A percentile compares a stretch with the other conserved stretches of the same genome.
Conservation (phyloP, 176 grass and related monocot species). For the Rhynchospora pubera region DNA sequence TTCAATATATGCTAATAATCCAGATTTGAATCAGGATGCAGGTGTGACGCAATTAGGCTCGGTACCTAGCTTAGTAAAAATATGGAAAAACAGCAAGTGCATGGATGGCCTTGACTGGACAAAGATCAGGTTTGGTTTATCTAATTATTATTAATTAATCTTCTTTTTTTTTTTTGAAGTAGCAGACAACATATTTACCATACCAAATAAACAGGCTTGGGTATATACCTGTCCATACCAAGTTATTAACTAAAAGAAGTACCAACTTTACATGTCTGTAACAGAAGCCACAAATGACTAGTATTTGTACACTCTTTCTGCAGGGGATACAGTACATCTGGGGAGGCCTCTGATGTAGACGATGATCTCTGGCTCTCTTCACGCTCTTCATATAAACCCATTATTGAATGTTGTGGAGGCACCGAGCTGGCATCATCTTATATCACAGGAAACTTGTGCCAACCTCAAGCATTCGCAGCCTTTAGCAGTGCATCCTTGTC, state of each 20-base stretch:
- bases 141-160: too few species aligned
- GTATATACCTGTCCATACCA: too few species aligned
- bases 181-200: too few species aligned
- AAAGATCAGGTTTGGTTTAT: too few species aligned
- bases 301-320: not conserved
- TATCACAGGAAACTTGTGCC: too few species aligned
- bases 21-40: slow-evolving; percentile 56
- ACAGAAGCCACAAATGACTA: not conserved
- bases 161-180: too few species aligned
- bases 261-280: too few species aligned
- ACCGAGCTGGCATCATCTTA: slow-evolving; percentile 75
- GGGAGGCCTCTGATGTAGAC: slow-evolving; percentile 92
- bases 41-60: slow-evolving; percentile 63
- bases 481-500: slow-evolving; percentile 72
- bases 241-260: too few species aligned
- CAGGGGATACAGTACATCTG: slow-evolving; percentile 62
- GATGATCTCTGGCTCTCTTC: slow-evolving; percentile 86
- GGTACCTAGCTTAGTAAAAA: slow-evolving; percentile 84
- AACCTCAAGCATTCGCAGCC: slow-evolving; percentile 76
- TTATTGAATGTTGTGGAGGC: slow-evolving; percentile 89
- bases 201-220: too few species aligned
- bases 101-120: slow-evolving; percentile 35
- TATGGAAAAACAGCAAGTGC: slow-evolving; percentile 71
- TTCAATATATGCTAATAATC: not conserved
- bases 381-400: slow-evolving; percentile 55